Percentiles rank a stretch among this genome's conserved stretches.
Evolutionary conservation across 2,329 filamentous ascomycete species (phyloP).

Genomic region (Lecanosticta acicola): DNA sequence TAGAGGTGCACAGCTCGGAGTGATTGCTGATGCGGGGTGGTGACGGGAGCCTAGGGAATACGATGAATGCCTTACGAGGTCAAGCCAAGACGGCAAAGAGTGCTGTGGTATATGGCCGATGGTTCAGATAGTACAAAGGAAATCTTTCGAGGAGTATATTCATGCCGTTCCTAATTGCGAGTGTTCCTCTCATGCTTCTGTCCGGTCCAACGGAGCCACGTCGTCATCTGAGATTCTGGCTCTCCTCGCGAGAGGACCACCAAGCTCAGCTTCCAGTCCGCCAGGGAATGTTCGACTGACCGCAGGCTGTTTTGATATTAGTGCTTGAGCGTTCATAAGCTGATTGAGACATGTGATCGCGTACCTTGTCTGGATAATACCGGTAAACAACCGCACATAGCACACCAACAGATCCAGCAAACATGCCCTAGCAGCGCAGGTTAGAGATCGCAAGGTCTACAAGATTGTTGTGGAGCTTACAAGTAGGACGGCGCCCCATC

Average conservation of each 20-base stretch:
- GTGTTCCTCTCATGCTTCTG: conserved; percentile 7
- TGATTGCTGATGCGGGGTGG: too few relatives aligned
- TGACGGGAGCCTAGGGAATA: too few relatives aligned
- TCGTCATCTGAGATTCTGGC: conserved; percentile 23
- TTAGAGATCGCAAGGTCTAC: background rate
- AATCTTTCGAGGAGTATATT: conserved; percentile 2
- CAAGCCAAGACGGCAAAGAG: too few relatives aligned
- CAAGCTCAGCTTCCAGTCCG: conserved; percentile 45
- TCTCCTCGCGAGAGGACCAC: conserved; percentile 39
- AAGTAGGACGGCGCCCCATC: conserved; percentile 60
- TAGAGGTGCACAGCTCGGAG: too few relatives aligned
- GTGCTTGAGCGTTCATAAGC: background rate
- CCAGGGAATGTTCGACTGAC: conserved; percentile 43
- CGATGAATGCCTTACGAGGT: too few relatives aligned
- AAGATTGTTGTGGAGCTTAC: conserved; percentile 6
- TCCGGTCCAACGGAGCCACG: conserved; percentile 16
- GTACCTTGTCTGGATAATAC: conserved; percentile 42
- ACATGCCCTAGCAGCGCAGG: conserved; percentile 32
- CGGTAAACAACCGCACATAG: conserved; percentile 37
- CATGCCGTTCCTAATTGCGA: background rate
- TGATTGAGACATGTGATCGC: background rate
- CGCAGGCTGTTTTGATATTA: conserved; percentile 27
- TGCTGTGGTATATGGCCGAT: too few relatives aligned
- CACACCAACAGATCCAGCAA: conserved; percentile 38
- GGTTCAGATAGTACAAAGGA: conserved; percentile 1